Evolutionary conservation across 2,329 filamentous ascomycete genomes (phyloP).

Genomic region (Epichloe aotearoae): DNA sequence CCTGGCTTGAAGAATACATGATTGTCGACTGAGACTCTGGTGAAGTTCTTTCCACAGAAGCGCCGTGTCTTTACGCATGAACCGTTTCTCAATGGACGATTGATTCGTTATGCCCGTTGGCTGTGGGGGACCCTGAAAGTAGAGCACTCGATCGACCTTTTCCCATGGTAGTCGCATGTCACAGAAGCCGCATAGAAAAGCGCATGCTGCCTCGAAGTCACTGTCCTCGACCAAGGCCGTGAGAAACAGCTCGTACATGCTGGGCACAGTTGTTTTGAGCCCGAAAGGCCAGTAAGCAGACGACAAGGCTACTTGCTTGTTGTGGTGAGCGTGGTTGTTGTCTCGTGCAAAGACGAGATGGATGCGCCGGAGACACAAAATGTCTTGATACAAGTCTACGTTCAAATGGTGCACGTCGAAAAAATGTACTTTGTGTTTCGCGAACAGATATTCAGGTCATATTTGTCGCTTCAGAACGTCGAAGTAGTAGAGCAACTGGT

Average conservation of each 20-base stretch:
- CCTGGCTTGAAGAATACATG: conserved; percentile 41
- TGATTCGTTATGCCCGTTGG: conserved; percentile 33
- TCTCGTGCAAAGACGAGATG: background rate
- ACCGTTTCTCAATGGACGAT: conserved; percentile 24
- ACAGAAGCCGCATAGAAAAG: conserved; percentile 43
- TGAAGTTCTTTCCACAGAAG: conserved; percentile 40
- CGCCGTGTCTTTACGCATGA: conserved; percentile 22
- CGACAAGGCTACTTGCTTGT: background rate
- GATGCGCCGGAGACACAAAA: background rate
- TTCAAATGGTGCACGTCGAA: background rate
- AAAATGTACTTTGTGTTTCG: background rate
- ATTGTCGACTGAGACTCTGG: conserved; percentile 40
- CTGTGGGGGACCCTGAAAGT: conserved; percentile 35
- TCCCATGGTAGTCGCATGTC: conserved; percentile 38
- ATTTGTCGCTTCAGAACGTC: background rate
- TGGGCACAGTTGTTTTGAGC: background rate
- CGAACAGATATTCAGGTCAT: background rate
- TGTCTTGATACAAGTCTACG: background rate
- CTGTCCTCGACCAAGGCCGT: conserved; percentile 37
- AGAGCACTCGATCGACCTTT: conserved; percentile 36
- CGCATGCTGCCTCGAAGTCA: conserved; percentile 35
- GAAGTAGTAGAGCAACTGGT: too few species aligned
- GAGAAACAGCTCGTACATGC: conserved; percentile 48
- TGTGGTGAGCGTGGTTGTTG: background rate
- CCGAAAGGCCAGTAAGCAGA: background rate